Evolutionary conservation across 352 stramenopile genomes (phyloP).

Genomic region (Phytophthora pistaciae): DNA sequence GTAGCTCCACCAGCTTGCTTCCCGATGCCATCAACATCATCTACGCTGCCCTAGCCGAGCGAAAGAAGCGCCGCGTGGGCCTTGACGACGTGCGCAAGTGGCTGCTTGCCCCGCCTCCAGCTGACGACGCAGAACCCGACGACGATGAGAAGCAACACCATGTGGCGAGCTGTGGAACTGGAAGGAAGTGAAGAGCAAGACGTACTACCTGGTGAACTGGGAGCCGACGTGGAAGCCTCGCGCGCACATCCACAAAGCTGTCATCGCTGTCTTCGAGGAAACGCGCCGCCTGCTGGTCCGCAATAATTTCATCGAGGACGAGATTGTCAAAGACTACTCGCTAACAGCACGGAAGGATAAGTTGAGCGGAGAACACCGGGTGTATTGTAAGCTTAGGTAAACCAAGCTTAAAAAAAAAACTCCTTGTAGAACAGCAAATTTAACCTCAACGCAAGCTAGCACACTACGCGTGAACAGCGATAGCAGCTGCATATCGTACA

Average conservation of each 20-base stretch:
- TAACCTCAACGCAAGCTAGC: constrained; percentile 22
- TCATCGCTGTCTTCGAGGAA: constrained; percentile 28
- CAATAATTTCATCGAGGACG: constrained; percentile 28
- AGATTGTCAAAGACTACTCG: constrained; percentile 25
- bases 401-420: constrained; percentile 25
- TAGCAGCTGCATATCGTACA: constrained; percentile 2
- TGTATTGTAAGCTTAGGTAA: too few species aligned
- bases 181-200: background rate
- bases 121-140: too few species aligned
- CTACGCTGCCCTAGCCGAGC: background rate
- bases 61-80: background rate
- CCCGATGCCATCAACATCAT: background rate
- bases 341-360: constrained; percentile 27
- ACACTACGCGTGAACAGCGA: constrained; percentile 7
- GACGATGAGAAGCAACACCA: background rate
- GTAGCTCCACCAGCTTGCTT: background rate
- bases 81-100: background rate
- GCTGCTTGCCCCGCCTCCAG: background rate
- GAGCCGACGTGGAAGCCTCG: constrained; percentile 19
- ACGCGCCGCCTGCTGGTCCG: constrained; percentile 29
- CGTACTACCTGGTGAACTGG: constrained; percentile 31
- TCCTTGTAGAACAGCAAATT: constrained; percentile 35
- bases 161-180: background rate
- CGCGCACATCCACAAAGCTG: background rate
- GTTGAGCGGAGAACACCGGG: background rate